These are phyloP conservation scores for Aquilaria malaccensis DNA, from an alignment of 345 rosid species.

Conservation along the genomic window DNA sequence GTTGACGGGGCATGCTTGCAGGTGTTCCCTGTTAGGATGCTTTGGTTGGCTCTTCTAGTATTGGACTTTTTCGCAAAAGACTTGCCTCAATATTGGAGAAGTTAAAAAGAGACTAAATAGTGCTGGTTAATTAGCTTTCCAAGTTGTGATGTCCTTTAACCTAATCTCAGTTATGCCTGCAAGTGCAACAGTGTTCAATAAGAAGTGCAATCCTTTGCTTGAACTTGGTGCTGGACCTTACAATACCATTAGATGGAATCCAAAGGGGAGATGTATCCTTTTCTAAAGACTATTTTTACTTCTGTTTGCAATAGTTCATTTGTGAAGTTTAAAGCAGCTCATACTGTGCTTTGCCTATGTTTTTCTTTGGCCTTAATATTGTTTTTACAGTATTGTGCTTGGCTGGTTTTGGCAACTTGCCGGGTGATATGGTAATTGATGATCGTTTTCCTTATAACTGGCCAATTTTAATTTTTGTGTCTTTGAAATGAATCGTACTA, in stretches of 20 bases:
- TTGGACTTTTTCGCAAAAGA: too few species aligned
- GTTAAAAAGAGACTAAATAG: too few species aligned
- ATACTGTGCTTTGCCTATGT: not conserved
- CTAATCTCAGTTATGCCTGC: constrained; percentile 81
- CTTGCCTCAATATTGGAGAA: too few species aligned
- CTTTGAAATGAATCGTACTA: too few species aligned
- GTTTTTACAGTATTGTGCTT: constrained; percentile 57
- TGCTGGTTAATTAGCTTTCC: too few species aligned
- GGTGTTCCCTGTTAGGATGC: too few species aligned
- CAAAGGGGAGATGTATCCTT: constrained; percentile 86
- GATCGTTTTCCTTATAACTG: too few species aligned
- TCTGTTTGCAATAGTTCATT: constrained; percentile 3
- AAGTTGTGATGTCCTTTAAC: constrained; percentile 42
- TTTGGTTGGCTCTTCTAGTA: too few species aligned
- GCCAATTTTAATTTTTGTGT: too few species aligned
- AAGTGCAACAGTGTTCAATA: constrained; percentile 72
- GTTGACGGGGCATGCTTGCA: too few species aligned
- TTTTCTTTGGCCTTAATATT: constrained; percentile 31
- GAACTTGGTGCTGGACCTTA: constrained; percentile 91
- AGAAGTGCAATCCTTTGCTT: constrained; percentile 75
- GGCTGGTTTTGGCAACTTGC: constrained; percentile 98
- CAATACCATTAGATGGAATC: constrained; percentile 91
- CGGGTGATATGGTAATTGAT: constrained; percentile 83
- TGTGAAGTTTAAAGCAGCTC: constrained; percentile 5
- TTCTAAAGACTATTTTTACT: not conserved